Conservation (phyloP, 805 yeast species). For the Wickerhamomyces bisporus region DNA sequence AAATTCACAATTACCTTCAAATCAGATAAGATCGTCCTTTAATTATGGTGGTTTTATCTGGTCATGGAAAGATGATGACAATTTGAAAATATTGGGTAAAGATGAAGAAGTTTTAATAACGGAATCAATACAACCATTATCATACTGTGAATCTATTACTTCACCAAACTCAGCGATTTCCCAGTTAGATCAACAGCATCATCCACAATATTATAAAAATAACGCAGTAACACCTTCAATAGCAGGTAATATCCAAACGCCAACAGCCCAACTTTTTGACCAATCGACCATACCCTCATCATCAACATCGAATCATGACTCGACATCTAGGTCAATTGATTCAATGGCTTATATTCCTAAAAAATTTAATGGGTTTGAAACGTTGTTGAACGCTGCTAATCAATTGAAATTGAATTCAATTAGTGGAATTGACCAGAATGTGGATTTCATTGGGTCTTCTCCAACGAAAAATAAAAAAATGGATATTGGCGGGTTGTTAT, state of each 20-base stretch:
- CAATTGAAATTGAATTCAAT: constrained; percentile 16
- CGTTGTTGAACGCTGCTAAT: constrained; percentile 22
- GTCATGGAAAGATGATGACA: constrained; percentile 21
- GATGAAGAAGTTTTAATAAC: constrained; percentile 12
- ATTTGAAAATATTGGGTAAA: constrained; percentile 17
- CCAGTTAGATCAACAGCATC: no score
- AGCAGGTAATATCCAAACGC: background rate
- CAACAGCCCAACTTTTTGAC: background rate
- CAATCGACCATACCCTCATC: background rate
- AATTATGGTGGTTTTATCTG: constrained; percentile 26
- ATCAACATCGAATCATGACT: background rate
- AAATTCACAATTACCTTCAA: no score
- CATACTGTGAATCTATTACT: background rate
- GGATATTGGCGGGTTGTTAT: constrained; percentile 17
- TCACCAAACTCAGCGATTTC: background rate
- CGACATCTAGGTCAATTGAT: no score
- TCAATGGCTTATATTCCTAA: constrained; percentile 15
- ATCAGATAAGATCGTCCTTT: constrained; percentile 12
- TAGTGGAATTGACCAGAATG: constrained; percentile 5
- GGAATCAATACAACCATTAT: constrained; percentile 7
- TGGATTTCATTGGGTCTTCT: background rate
- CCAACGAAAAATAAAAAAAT: constrained; percentile 9
- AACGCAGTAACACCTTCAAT: no score
- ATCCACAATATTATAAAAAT: no score
- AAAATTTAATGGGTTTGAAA: constrained; percentile 17